These are phyloP conservation scores for Alopecurus myosuroides DNA, from an alignment of 176 grass and related monocot species.

Conservation along the genomic window DNA sequence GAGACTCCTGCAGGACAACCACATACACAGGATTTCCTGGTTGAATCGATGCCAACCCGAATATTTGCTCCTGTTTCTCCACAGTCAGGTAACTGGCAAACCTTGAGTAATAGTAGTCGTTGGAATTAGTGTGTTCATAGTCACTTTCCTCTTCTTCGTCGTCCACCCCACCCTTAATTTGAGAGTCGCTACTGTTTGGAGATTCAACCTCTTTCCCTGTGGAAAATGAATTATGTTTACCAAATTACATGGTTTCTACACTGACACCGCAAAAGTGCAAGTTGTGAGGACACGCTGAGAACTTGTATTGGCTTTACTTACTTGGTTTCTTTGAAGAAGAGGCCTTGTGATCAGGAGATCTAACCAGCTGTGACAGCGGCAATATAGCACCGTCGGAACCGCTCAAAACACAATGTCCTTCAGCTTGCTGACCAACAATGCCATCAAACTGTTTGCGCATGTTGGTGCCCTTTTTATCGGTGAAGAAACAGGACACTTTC, in stretches of 20 bases:
- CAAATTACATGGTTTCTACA: too few relatives aligned
- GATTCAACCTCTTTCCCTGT: slow-evolving; percentile 15
- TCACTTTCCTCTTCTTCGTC: slow-evolving; percentile 10
- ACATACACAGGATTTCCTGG: slow-evolving; percentile 35
- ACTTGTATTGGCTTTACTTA: background rate
- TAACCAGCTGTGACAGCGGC: background rate
- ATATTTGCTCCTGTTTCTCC: slow-evolving; percentile 29
- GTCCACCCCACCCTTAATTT: background rate
- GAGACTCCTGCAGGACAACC: slow-evolving; percentile 7
- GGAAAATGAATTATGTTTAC: background rate
- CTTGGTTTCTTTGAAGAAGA: slow-evolving; percentile 14
- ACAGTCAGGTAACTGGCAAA: background rate
- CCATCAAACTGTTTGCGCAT: background rate
- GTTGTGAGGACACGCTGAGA: background rate
- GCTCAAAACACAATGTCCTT: background rate
- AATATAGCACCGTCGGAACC: background rate
- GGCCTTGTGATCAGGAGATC: background rate
- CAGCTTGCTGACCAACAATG: background rate
- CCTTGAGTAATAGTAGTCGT: slow-evolving; percentile 17
- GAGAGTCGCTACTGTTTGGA: background rate
- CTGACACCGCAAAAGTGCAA: background rate
- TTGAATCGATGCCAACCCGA: slow-evolving; percentile 12
- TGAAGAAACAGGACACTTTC: slow-evolving; percentile 28
- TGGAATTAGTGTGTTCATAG: background rate
- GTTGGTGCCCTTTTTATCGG: background rate